phyloP scores from a whole-genome alignment of 495 filamentous ascomycete genomes.

The Parathielavia appendiculata region DNA sequence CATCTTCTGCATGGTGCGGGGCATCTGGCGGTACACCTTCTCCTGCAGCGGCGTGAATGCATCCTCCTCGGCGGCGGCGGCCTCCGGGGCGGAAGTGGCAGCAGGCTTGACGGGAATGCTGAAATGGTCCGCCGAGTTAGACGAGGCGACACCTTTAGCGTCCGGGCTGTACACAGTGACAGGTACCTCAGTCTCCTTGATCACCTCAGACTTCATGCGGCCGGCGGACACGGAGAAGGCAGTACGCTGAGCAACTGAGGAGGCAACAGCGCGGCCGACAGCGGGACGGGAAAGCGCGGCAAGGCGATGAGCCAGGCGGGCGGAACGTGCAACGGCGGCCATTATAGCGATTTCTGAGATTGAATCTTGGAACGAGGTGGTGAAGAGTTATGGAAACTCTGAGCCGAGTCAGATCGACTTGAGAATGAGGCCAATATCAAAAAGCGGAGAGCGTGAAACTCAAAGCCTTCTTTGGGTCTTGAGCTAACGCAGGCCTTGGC shows the following conservation, averaged over 20 bases:
- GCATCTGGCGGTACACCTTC: constrained; percentile 44
- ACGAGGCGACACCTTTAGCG: constrained; percentile 37
- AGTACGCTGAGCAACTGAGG: constrained; percentile 29
- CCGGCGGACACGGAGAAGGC: constrained; percentile 37
- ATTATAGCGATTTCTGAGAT: constrained; percentile 29
- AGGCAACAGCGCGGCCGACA: constrained; percentile 12
- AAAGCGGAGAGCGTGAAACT: too few relatives aligned
- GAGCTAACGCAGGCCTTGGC: too few relatives aligned
- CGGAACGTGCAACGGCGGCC: constrained; percentile 36
- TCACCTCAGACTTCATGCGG: constrained; percentile 41
- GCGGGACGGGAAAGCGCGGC: constrained; percentile 33
- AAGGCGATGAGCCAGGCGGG: constrained; percentile 33
- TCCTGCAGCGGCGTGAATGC: constrained; percentile 40
- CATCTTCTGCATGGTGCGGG: constrained; percentile 59
- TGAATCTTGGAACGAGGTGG: not conserved
- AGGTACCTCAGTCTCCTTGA: constrained; percentile 48
- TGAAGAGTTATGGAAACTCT: not conserved
- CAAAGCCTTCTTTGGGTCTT: too few relatives aligned
- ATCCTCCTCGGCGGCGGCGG: constrained; percentile 30
- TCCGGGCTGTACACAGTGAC: constrained; percentile 46
- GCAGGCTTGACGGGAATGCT: constrained; percentile 71
- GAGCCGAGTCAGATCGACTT: too few relatives aligned
- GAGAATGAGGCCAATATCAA: too few relatives aligned
- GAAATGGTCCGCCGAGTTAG: constrained; percentile 58
- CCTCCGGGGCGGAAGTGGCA: constrained; percentile 35